Conservation (phyloP, 208 protist genomes). For the Balamuthia mandrillaris region DNA sequence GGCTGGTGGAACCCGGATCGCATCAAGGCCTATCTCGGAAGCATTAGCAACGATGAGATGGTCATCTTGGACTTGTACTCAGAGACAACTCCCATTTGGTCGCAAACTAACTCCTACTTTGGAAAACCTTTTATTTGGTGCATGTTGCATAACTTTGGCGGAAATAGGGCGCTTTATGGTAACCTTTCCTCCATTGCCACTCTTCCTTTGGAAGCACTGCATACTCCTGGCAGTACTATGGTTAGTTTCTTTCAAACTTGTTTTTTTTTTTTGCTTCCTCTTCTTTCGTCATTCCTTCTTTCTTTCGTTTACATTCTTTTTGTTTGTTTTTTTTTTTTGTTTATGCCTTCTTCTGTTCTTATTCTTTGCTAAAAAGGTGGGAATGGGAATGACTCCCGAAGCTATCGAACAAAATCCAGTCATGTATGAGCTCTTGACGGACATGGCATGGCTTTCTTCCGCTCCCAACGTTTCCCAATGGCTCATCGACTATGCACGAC, state of each 20-base stretch:
- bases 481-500: slow-evolving; percentile 37
- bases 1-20: background rate
- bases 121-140: slow-evolving; percentile 73
- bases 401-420: slow-evolving; percentile 67
- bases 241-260: too few species aligned
- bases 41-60: slow-evolving; percentile 56
- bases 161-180: slow-evolving; percentile 61
- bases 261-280: too few species aligned
- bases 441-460: slow-evolving; percentile 52
- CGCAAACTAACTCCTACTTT: slow-evolving; percentile 58
- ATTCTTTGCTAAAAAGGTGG: background rate
- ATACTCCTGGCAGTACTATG: slow-evolving; percentile 45
- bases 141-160: slow-evolving; percentile 77
- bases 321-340: too few species aligned
- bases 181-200: slow-evolving; percentile 46
- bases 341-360: too few species aligned
- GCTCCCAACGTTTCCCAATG: slow-evolving; percentile 18
- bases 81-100: slow-evolving; percentile 55
- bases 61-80: slow-evolving; percentile 69
- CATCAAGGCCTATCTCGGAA: slow-evolving; percentile 56
- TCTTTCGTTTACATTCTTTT: too few species aligned
- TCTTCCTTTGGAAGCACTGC: slow-evolving; percentile 10
- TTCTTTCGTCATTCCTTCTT: too few species aligned
- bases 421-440: slow-evolving; percentile 68
- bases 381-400: slow-evolving; percentile 67